phyloP scores from a whole-genome alignment of 768 basidiomycete species.

The Gloeopeniophorella convolvens region DNA sequence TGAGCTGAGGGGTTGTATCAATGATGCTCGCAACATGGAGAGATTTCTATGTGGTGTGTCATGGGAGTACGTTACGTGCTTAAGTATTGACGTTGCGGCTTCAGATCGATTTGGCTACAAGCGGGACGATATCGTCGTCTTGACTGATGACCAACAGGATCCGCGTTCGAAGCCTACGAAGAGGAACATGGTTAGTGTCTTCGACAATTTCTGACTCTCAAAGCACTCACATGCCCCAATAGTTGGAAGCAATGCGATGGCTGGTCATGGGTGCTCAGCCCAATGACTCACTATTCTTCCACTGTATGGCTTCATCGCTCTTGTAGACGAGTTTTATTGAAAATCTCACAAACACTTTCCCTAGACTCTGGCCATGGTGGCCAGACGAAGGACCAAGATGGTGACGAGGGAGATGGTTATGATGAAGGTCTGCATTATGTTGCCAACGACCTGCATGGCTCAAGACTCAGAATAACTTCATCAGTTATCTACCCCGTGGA shows the following conservation, averaged over 20 bases:
- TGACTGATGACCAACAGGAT: slow-evolving; percentile 44
- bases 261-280: slow-evolving; percentile 47
- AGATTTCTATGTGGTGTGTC: slow-evolving; percentile 37
- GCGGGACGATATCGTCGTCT: slow-evolving; percentile 50
- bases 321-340: too few species aligned
- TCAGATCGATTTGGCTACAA: slow-evolving; percentile 41
- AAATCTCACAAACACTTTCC: too few species aligned
- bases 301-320: slow-evolving; percentile 35
- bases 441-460: background rate
- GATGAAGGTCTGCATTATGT: slow-evolving; percentile 53
- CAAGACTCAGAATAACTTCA: too few species aligned
- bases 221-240: background rate
- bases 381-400: slow-evolving; percentile 69
- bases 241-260: slow-evolving; percentile 52
- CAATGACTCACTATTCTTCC: slow-evolving; percentile 50
- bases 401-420: slow-evolving; percentile 72
- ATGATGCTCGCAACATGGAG: slow-evolving; percentile 49
- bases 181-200: slow-evolving; percentile 40
- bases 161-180: slow-evolving; percentile 43
- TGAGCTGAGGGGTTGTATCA: slow-evolving; percentile 50
- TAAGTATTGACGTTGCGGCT: background rate
- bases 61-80: background rate
- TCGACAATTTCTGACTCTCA: background rate
- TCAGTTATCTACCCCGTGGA: slow-evolving; percentile 87
- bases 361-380: slow-evolving; percentile 95